Base-by-base conservation (phyloP, 768 basidiomycete genomes). In the Tylopilus cervinicoccineus region DNA sequence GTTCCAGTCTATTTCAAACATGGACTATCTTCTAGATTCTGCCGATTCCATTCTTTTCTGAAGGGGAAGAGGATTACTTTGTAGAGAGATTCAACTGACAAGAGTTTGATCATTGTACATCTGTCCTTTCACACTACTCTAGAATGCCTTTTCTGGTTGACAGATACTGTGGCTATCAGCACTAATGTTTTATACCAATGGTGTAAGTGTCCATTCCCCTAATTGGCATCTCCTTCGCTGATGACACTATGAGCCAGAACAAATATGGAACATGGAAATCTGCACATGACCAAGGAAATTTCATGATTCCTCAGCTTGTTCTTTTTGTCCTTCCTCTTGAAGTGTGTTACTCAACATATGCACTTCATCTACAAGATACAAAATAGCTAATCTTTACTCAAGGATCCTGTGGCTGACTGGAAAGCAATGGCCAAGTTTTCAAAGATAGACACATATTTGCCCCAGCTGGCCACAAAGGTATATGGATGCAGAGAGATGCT, bases 11-110 rank as follows among this genome's bases (percentile, higher is more conserved):
- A 5, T 31, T 9, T 26, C 23, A 12, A 20, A 11, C 11, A 26
- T 5, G 0, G 16, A 33, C 20, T n/a, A 27, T 6, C n/a, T 13
- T 1, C 16, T 40, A 85, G 80, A 80, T 86, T 29, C 76, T 79
- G 2, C 74, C 77, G 0, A 73, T 85, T 40, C 76, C 80, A 0
- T 88, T 81, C 64, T 76, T 88, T 37, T 73, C 76, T 0, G 36
- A 57, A 0, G 75, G 76, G 10, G 83, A 88, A 61, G 86, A 88
- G 56, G 77, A 83, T 55, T 88, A 87, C 57, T 78, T 86, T 50
- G 76, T 86, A 0, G 74, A 84, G 43, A 78, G 82, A 52, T 88
- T 78, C 53, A 58, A 59, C 33, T 66, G 68, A 10, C 81, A 80
- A 53, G 79, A 81, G 0, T 87, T 88, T 56, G 67, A 71, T 43